Evolutionary conservation across 768 basidiomycete species (phyloP).

Genomic region (Guyanaporus albipodus): DNA sequence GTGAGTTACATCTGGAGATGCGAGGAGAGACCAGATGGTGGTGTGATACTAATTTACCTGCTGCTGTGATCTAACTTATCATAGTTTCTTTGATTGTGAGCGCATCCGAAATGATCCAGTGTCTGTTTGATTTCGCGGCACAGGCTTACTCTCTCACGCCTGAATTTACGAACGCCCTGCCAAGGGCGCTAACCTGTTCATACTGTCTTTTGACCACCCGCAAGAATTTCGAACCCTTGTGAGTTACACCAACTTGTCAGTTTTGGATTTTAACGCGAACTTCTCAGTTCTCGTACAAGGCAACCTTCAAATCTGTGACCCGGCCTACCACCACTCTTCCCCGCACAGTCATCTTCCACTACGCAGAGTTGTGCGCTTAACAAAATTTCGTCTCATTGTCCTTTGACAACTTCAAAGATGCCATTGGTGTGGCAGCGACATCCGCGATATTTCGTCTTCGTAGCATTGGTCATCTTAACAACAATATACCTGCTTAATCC

Average conservation of each 20-base stretch:
- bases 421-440: slow-evolving; percentile 40
- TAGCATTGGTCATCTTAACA: slow-evolving; percentile 38
- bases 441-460: slow-evolving; percentile 48
- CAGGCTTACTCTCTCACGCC: slow-evolving; percentile 19
- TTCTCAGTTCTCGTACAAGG: too few relatives aligned
- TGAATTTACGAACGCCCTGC: slow-evolving; percentile 16
- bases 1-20: too few relatives aligned
- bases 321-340: slow-evolving; percentile 14
- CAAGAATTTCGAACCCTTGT: slow-evolving; percentile 10
- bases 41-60: too few relatives aligned
- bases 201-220: neutral
- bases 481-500: slow-evolving; percentile 48
- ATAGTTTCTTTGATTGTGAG: too few relatives aligned
- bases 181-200: slow-evolving; percentile 6
- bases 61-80: too few relatives aligned
- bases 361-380: slow-evolving; percentile 3
- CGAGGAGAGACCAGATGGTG: too few relatives aligned
- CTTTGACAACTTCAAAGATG: slow-evolving; percentile 19
- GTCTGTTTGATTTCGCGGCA: too few relatives aligned
- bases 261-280: too few relatives aligned
- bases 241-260: slow-evolving; percentile 4
- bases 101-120: neutral
- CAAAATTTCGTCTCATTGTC: slow-evolving; percentile 5
- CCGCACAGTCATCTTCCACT: slow-evolving; percentile 2
- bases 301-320: slow-evolving; percentile 8